Base-by-base conservation (phyloP, 2,329 filamentous ascomycete genomes). In the Botryotinia globosa region DNA sequence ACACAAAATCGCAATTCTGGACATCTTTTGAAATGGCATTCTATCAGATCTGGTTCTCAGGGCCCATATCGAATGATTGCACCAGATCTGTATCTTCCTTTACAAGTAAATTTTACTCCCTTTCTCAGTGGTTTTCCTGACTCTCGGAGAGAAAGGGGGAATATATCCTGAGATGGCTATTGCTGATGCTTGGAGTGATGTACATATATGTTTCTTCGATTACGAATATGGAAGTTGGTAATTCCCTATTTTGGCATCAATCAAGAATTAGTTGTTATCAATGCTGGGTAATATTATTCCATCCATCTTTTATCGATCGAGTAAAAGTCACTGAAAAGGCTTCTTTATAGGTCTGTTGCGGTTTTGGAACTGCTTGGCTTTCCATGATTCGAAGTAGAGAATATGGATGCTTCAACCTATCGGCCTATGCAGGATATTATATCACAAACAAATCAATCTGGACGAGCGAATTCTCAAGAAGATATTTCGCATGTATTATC, bases 31-130 rank as follows among this genome's bases (percentile, higher is more conserved):
- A 48, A 9, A 25, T 48, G 20, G 12, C n/a, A n/a, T 54, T 54
- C 25, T 54, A 7, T 1, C 12, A 16, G 10, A 10, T 16, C 0
- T 14, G 2, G 16, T n/a, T n/a, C 12, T 0, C 2, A 4, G 12
- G 48, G 12, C 5, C 7, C 1, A 2, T 54, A n/a, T n/a, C 0
- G 48, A 54, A n/a, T n/a, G 2, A 16, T 25, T 54, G 10, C 12
- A 7, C n/a, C 6, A n/a, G 25, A n/a, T 54, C 48, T 54, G 25
- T 16, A n/a, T 14, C 8, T 48, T 48, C 8, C 45, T 16, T n/a
- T 25, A 3, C 3, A 9, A n/a, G 48, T n/a, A n/a, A 16, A n/a
- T 54, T 7, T n/a, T 54, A 16, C 25, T 16, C 5, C n/a, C 12
- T 14, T 54, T 54, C 12, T n/a, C 48, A 4, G 2, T 51, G 25